phyloP scores from a whole-genome alignment of 257 asterid genomes.

The Eustoma russellianum region DNA sequence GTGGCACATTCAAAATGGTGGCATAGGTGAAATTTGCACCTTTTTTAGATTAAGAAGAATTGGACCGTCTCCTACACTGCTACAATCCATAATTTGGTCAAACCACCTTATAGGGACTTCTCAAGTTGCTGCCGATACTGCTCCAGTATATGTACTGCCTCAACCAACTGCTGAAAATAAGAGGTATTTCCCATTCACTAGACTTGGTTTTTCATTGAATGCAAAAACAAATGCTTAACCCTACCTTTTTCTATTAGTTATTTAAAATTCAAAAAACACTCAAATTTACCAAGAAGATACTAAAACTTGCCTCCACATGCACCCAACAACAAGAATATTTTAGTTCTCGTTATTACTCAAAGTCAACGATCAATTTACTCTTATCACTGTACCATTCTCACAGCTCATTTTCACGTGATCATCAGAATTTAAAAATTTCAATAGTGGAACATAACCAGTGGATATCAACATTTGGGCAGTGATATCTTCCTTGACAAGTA shows the following conservation, averaged over 20 bases:
- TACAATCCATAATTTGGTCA: constrained; percentile 4
- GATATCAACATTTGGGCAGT: neutral
- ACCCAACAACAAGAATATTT: no score
- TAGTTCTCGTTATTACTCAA: no score
- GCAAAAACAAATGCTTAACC: neutral
- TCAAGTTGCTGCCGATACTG: constrained; percentile 38
- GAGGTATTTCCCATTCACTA: constrained; percentile 39
- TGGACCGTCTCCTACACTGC: neutral
- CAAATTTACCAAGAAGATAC: no score
- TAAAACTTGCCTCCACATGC: no score
- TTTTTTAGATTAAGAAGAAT: no score
- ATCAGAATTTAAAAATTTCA: no score
- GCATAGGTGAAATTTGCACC: no score
- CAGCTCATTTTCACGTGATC: no score
- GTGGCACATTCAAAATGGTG: no score
- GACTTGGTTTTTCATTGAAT: neutral
- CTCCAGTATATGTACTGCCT: constrained; percentile 53
- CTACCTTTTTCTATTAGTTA: neutral
- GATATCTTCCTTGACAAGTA: neutral
- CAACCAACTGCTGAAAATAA: constrained; percentile 75
- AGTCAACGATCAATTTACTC: no score
- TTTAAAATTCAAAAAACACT: no score
- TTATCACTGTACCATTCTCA: no score
- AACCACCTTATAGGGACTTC: constrained; percentile 32
- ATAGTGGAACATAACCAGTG: neutral